Percentiles rank a stretch among this genome's conserved stretches.
Conservation (phyloP, 2,329 filamentous ascomycete species). For the Botrytis squamosa region DNA sequence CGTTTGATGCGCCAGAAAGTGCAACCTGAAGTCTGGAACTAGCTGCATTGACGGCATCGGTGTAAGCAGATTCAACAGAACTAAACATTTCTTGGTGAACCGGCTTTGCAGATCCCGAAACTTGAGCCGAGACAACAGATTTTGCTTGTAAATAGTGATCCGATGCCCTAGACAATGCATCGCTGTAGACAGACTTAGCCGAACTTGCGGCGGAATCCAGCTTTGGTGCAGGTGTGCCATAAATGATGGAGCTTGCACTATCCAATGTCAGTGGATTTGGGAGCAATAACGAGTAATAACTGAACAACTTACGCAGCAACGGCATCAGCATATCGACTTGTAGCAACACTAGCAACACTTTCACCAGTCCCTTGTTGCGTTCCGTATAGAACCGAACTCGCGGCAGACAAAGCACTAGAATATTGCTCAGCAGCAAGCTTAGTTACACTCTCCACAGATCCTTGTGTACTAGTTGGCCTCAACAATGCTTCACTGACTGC, state of each 20-base stretch:
- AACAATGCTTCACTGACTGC: slow-evolving; percentile 56
- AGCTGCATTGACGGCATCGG: slow-evolving; percentile 61
- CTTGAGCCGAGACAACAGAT: slow-evolving; percentile 63
- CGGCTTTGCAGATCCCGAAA: slow-evolving; percentile 68
- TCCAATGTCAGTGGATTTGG: slow-evolving; percentile 25
- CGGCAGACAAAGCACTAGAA: slow-evolving; percentile 54
- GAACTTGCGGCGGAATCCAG: slow-evolving; percentile 42
- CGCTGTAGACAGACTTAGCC: slow-evolving; percentile 59
- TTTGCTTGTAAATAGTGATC: slow-evolving; percentile 67
- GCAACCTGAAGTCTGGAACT: slow-evolving; percentile 46
- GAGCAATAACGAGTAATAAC: not conserved
- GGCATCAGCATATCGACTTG: slow-evolving; percentile 55
- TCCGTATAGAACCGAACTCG: slow-evolving; percentile 56
- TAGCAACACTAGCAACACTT: slow-evolving; percentile 50
- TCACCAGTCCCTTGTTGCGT: slow-evolving; percentile 44
- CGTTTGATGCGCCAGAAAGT: slow-evolving; percentile 48
- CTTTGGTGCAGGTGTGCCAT: slow-evolving; percentile 65
- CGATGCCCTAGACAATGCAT: slow-evolving; percentile 64
- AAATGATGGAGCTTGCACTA: slow-evolving; percentile 56
- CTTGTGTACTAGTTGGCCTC: slow-evolving; percentile 44
- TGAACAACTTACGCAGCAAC: slow-evolving; percentile 51
- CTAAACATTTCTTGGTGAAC: slow-evolving; percentile 67
- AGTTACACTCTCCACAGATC: slow-evolving; percentile 47
- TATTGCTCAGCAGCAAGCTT: slow-evolving; percentile 57
- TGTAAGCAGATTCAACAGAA: slow-evolving; percentile 67